A percentile compares a stretch with the other conserved stretches of the same genome.
Evolutionary conservation across 2,329 filamentous ascomycete species (phyloP).

Genomic region (Ophiostoma sp.): DNA sequence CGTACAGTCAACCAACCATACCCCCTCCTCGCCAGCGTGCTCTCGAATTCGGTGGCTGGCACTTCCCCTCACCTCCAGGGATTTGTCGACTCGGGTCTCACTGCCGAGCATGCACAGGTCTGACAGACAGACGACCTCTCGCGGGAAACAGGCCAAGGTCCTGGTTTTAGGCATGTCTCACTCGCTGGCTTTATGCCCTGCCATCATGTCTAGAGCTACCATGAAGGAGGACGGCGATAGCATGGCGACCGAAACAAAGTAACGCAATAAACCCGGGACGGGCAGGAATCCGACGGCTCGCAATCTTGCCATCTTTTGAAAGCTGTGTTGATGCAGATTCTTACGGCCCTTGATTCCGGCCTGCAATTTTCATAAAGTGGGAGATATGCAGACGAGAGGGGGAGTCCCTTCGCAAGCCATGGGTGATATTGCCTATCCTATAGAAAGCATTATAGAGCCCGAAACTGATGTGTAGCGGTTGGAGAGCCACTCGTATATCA

Average conservation of each 20-base stretch:
- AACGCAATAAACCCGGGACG: too few relatives aligned
- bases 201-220: too few relatives aligned
- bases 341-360: too few relatives aligned
- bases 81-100: neutral
- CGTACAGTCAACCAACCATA: neutral
- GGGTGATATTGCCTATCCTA: neutral
- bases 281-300: too few relatives aligned
- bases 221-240: too few relatives aligned
- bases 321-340: too few relatives aligned
- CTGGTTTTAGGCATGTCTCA: neutral
- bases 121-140: neutral
- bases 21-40: neutral
- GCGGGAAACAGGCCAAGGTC: neutral
- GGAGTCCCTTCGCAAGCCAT: neutral
- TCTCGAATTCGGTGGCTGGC: neutral
- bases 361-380: too few relatives aligned
- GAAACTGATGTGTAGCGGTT: neutral
- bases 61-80: neutral
- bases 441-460: neutral
- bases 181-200: neutral
- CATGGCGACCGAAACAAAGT: too few relatives aligned
- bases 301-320: too few relatives aligned
- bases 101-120: neutral
- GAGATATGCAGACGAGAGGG: neutral
- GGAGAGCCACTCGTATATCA: neutral